A percentile compares a stretch with the other conserved stretches of the same genome.
Conservation (phyloP, 768 basidiomycete species). For the Mrakia frigida region DNA sequence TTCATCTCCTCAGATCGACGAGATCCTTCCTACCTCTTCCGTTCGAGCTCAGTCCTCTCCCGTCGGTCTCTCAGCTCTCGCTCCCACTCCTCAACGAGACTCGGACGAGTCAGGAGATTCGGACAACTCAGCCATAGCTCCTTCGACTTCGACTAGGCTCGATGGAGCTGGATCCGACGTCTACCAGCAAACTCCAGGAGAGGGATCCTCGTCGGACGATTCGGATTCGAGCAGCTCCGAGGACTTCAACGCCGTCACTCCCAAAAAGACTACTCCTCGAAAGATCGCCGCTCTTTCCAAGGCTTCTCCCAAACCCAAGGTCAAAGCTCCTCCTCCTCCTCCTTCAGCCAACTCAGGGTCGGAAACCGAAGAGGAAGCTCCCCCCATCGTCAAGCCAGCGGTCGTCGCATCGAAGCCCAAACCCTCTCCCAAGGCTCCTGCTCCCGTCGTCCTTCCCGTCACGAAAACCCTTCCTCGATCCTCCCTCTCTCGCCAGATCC, state of each 20-base stretch:
- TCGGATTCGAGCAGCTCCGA: constrained; percentile 8
- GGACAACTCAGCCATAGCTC: neutral
- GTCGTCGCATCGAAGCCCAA: neutral
- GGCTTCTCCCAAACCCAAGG: neutral
- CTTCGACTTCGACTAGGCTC: neutral
- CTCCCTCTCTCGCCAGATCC: neutral
- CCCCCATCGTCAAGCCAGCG: neutral
- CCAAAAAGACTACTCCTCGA: neutral
- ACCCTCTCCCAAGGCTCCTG: neutral
- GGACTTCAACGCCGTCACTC: neutral
- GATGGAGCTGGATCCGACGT: constrained; percentile 11
- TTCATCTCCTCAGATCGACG: neutral
- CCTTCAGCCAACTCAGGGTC: neutral
- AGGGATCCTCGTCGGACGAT: constrained; percentile 20
- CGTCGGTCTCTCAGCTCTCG: neutral
- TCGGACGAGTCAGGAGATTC: constrained; percentile 13
- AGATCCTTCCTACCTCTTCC: neutral
- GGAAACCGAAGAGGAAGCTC: neutral
- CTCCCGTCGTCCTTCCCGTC: neutral
- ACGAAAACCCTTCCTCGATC: neutral
- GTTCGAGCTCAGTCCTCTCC: neutral
- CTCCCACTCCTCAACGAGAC: constrained; percentile 10
- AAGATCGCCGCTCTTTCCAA: neutral
- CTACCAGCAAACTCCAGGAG: constrained; percentile 22
- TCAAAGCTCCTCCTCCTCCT: neutral